Conservation (phyloP, 2,329 filamentous ascomycete species). For the Verticillium dahliae region DNA sequence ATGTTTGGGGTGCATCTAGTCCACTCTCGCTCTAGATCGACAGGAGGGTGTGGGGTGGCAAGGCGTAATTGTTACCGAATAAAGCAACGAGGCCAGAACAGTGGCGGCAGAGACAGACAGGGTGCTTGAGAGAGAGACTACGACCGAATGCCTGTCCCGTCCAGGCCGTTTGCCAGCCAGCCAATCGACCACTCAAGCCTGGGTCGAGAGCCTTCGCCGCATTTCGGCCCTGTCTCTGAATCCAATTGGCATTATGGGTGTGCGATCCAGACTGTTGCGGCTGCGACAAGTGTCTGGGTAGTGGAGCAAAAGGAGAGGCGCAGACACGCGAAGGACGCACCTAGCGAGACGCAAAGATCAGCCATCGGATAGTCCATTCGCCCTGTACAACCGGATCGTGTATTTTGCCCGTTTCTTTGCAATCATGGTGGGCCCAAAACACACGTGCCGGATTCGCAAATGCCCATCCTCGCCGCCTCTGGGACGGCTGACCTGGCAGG, state of each 20-base stretch:
- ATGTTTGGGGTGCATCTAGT: background rate
- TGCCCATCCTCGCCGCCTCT: background rate
- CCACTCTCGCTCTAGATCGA: background rate
- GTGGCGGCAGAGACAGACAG: background rate
- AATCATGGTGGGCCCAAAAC: background rate
- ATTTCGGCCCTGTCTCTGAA: background rate
- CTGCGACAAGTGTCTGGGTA: background rate
- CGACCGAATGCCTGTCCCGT: background rate
- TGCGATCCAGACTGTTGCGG: background rate
- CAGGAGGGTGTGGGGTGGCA: background rate
- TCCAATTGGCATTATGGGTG: background rate
- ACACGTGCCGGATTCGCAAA: background rate
- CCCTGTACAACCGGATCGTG: background rate
- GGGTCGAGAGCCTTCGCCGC: background rate
- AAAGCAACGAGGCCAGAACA: background rate
- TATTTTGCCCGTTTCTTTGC: background rate
- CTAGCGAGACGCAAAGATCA: background rate
- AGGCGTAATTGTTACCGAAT: background rate
- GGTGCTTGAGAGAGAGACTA: background rate
- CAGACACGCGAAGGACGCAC: background rate
- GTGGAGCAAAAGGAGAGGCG: background rate
- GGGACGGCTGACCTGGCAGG: background rate
- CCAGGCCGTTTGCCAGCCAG: background rate
- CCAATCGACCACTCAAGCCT: background rate
- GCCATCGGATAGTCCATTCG: background rate